These are phyloP conservation scores for Nicotiana benthamiana DNA, from an alignment of 257 asterid genomes.

Conservation along the genomic window DNA sequence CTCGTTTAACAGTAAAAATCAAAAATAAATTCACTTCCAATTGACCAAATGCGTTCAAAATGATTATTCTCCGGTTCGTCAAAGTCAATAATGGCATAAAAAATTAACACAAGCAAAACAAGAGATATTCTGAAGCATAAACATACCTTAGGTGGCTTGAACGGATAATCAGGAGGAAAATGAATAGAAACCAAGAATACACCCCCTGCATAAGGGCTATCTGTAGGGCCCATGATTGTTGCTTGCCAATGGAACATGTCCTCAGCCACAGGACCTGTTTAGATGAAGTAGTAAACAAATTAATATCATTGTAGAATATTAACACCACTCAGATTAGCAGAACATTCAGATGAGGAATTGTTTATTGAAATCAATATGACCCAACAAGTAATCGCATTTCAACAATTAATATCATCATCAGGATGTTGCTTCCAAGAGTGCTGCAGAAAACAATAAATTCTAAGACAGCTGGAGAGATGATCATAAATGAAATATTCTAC, in stretches of 20 bases:
- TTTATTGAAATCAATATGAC: background rate
- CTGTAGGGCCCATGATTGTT: slow-evolving; percentile 40
- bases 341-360: background rate
- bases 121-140: background rate
- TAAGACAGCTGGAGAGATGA: too few species aligned
- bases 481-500: too few species aligned
- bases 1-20: background rate
- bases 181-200: slow-evolving; percentile 40
- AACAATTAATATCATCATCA: background rate
- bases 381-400: background rate
- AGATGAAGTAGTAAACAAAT: background rate
- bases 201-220: slow-evolving; percentile 40
- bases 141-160: slow-evolving; percentile 39
- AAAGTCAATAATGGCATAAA: background rate
- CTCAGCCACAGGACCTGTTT: slow-evolving; percentile 38
- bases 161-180: slow-evolving; percentile 38
- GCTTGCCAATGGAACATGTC: slow-evolving; percentile 47
- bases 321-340: too few species aligned
- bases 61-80: background rate
- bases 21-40: too few species aligned
- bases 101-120: background rate
- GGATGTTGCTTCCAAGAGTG: background rate
- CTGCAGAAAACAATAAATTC: background rate
- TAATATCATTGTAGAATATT: background rate
- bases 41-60: background rate